These are phyloP conservation scores for Cladosporium cucumerinum DNA, from an alignment of 2,329 filamentous ascomycete species.

Conservation along the genomic window DNA sequence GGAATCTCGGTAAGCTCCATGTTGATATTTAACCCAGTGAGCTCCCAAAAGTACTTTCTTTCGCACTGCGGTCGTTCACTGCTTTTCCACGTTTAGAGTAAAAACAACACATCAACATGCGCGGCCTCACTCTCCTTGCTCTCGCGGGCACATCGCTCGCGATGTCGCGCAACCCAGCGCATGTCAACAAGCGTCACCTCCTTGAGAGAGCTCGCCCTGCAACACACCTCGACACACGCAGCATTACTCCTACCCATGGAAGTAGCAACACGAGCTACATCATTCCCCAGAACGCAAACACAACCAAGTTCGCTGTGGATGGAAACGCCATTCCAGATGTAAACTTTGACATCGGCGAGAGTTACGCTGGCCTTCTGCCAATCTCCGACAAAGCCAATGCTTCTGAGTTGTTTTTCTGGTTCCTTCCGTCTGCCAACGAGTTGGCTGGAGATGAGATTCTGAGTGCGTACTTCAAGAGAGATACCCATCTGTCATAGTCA, in stretches of 20 bases:
- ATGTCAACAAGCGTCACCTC: slow-evolving; percentile 27
- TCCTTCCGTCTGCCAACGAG: slow-evolving; percentile 45
- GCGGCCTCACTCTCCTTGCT: background rate
- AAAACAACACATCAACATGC: background rate
- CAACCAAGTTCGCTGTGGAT: slow-evolving; percentile 41
- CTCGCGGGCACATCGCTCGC: slow-evolving; percentile 19
- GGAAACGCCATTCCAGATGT: slow-evolving; percentile 34
- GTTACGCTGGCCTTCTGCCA: slow-evolving; percentile 33
- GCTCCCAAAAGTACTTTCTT: background rate
- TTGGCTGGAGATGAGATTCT: slow-evolving; percentile 41
- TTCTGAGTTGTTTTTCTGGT: slow-evolving; percentile 48
- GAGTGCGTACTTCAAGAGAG: background rate
- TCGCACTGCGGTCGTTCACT: background rate
- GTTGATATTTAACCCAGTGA: background rate
- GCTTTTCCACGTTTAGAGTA: background rate
- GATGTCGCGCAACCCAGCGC: slow-evolving; percentile 22
- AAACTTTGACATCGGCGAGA: slow-evolving; percentile 36
- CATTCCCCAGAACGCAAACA: slow-evolving; percentile 43
- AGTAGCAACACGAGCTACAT: slow-evolving; percentile 25
- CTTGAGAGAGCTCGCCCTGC: slow-evolving; percentile 9
- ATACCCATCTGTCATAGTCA: background rate
- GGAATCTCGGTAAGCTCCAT: background rate
- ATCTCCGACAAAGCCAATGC: slow-evolving; percentile 30
- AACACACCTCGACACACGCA: slow-evolving; percentile 8
- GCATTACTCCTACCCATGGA: slow-evolving; percentile 20